Conservation (phyloP, 305 asterid species). For the Petunia hybrid region DNA sequence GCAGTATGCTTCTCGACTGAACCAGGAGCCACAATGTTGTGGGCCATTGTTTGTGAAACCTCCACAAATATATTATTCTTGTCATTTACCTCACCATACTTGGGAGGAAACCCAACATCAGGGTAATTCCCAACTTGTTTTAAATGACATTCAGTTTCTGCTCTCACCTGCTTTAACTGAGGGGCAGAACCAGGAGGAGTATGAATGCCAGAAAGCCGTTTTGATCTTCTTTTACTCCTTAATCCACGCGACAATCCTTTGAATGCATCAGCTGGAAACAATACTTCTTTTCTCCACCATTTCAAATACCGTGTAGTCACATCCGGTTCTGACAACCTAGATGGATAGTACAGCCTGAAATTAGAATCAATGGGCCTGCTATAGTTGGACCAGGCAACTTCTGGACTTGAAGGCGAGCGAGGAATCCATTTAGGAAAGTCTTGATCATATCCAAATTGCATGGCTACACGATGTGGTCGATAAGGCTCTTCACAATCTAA, state of each 20-base stretch:
- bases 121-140: not conserved
- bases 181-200: too few species aligned
- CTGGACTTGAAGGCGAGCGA: not conserved
- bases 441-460: too few species aligned
- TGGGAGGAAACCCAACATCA: conserved; percentile 35
- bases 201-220: not conserved
- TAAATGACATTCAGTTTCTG: not conserved
- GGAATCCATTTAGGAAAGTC: too few species aligned
- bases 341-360: conserved; percentile 36
- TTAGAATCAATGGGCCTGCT: too few species aligned
- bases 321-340: conserved; percentile 42
- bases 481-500: conserved; percentile 47
- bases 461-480: conserved; percentile 51
- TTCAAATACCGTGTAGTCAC: too few species aligned
- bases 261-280: too few species aligned
- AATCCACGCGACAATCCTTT: conserved; percentile 18
- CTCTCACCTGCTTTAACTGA: too few species aligned
- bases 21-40: too few species aligned
- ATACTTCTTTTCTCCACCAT: too few species aligned
- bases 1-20: too few species aligned
- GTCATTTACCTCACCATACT: not conserved
- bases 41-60: too few species aligned
- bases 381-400: conserved; percentile 32
- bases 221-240: conserved; percentile 29
- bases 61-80: too few species aligned